Base-by-base conservation (phyloP, 2,329 filamentous ascomycete genomes). In the Fusarium sp. region DNA sequence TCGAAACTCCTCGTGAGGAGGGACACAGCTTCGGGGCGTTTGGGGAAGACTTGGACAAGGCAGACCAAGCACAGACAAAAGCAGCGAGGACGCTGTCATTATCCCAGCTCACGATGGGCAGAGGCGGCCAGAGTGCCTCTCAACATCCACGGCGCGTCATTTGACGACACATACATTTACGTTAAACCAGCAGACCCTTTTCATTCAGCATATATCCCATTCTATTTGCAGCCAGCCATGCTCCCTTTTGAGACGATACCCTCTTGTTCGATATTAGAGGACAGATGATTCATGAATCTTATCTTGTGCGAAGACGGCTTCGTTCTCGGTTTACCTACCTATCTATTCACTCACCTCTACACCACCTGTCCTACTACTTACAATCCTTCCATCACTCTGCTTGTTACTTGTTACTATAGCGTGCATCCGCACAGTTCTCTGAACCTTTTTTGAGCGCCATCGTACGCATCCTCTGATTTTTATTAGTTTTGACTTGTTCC, bases 71-170 rank as follows among this genome's bases (percentile, higher is more conserved):
- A 54, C 81, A 83, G 60, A 88, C 88, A 71, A 89, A 85, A 79
- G 90, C 91, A 2, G 90, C 89, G 24, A 88, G 89, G 73, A 92
- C 90, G 50, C 86, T 94, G 77, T 93, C 89, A 31, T 84, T 93
- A 13, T 90, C 89, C 69, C 89, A 90, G 78, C 80, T 92, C 75
- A 92, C 90, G 1, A 82, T 88, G 74, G 83, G 70, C 14, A 77
- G 71, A 54, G 68, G 65, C 58, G 57, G 73, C 18, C 73, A 74
- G 45, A 70, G 65, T 35, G 67, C 73, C 57, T 72, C 77, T 11
- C 79, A 77, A 56, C 65, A 74, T 62, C 59, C 69, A 35, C 77
- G 76, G 18, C 76, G 79, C 37, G 74, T 77, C 58, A 76, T 79
- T 62, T 82, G 65, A 73, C 54, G 41, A 62, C 56, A 24, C 22